These are phyloP conservation scores for Penicillium sp. DNA, from an alignment of 2,329 filamentous ascomycete genomes.

Conservation along the genomic window DNA sequence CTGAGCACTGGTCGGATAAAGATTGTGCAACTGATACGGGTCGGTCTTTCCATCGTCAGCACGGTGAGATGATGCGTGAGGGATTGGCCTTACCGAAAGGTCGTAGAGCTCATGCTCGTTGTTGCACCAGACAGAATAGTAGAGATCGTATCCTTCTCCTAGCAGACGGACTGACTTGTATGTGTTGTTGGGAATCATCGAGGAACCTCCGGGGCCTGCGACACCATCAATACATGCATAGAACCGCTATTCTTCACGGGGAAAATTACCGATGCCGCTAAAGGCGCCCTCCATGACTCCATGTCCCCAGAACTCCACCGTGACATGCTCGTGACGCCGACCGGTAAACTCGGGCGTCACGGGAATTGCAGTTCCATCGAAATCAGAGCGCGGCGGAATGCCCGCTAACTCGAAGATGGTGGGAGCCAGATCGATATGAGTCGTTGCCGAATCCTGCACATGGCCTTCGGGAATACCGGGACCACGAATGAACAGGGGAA, in stretches of 20 bases:
- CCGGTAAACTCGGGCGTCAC: constrained; percentile 28
- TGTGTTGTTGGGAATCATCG: constrained; percentile 32
- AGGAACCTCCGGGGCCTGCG: constrained; percentile 18
- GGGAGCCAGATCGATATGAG: constrained; percentile 62
- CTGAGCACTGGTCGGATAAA: constrained; percentile 17
- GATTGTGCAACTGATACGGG: constrained; percentile 36
- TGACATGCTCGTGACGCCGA: constrained; percentile 51
- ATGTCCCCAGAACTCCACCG: constrained; percentile 55
- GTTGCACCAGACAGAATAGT: constrained; percentile 42
- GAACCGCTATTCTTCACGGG: neutral
- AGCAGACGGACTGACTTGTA: constrained; percentile 41
- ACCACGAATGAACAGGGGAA: constrained; percentile 57
- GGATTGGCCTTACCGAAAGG: constrained; percentile 24
- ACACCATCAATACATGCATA: neutral
- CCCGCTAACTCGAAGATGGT: constrained; percentile 51
- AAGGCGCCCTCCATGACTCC: constrained; percentile 31
- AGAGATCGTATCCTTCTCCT: constrained; percentile 35
- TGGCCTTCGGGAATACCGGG: constrained; percentile 49
- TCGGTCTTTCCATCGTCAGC: constrained; percentile 26
- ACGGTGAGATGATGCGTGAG: neutral
- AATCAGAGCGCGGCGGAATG: constrained; percentile 44
- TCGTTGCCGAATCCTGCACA: constrained; percentile 49
- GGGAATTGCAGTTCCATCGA: constrained; percentile 55
- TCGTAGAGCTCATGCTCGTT: constrained; percentile 43
- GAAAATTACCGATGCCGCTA: constrained; percentile 23